These are phyloP conservation scores for Neonectria ditissima DNA, from an alignment of 2,329 filamentous ascomycete species.

Conservation along the genomic window DNA sequence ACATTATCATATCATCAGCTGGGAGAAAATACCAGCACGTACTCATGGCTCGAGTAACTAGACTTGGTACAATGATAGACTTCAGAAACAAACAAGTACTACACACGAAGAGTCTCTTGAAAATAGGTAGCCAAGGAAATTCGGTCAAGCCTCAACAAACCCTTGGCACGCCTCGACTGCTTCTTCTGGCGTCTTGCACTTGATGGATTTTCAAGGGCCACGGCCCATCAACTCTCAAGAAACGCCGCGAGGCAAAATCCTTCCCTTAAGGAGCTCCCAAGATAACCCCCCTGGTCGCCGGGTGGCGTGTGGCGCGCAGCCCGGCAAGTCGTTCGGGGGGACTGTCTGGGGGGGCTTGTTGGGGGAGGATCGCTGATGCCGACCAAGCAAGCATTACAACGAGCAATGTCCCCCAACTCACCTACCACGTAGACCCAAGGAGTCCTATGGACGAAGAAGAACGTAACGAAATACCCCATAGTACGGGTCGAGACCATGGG, in stretches of 20 bases:
- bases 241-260: constrained; percentile 39
- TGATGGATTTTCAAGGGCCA: constrained; percentile 27
- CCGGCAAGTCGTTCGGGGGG: constrained; percentile 5
- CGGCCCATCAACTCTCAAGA: constrained; percentile 33
- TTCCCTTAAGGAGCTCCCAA: constrained; percentile 25
- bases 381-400: neutral
- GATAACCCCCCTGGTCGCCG: constrained; percentile 19
- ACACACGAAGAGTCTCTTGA: neutral
- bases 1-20: neutral
- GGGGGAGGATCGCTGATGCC: constrained; percentile 11
- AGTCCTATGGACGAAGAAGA: no score
- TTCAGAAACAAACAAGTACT: neutral
- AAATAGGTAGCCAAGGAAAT: constrained; percentile 19
- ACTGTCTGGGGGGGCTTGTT: neutral
- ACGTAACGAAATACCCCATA: neutral
- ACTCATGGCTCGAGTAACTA: neutral
- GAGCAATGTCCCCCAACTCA: constrained; percentile 8
- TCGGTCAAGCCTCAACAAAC: constrained; percentile 26
- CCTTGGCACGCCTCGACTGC: constrained; percentile 30
- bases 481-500: constrained; percentile 17
- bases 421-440: no score
- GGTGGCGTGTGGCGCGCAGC: constrained; percentile 26
- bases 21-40: neutral
- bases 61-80: neutral
- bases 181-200: constrained; percentile 29